A percentile compares a stretch with the other conserved stretches of the same genome.
These are phyloP conservation scores for Aspergillus pseudonomiae DNA, from an alignment of 2,329 filamentous ascomycete genomes.

Conservation along the genomic window DNA sequence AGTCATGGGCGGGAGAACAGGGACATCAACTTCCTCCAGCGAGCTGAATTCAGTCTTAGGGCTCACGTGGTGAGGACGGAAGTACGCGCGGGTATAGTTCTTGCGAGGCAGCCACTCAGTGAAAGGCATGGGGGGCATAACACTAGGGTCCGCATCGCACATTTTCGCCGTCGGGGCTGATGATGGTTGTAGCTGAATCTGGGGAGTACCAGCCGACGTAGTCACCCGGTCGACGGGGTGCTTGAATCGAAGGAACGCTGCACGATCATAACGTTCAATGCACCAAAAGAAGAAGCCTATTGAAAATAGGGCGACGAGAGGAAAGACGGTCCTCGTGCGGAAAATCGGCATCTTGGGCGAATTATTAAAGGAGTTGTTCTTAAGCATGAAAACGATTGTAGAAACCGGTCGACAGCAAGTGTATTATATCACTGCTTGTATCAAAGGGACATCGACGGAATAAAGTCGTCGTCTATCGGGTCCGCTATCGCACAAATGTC, in stretches of 20 bases:
- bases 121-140: conserved; percentile 40
- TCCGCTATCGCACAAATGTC: conserved; percentile 15
- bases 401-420: conserved; percentile 5
- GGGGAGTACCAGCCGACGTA: conserved; percentile 18
- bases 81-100: conserved; percentile 48
- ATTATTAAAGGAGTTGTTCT: conserved; percentile 27
- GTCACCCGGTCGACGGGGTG: conserved; percentile 36
- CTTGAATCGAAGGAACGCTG: conserved; percentile 41
- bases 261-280: conserved; percentile 43
- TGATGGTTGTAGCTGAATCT: conserved; percentile 27
- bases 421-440: conserved; percentile 17
- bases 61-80: conserved; percentile 42
- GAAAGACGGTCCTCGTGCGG: conserved; percentile 43
- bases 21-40: conserved; percentile 41
- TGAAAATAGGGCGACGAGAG: conserved; percentile 41
- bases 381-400: conserved; percentile 32
- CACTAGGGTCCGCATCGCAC: conserved; percentile 39
- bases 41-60: conserved; percentile 42
- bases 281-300: conserved; percentile 46
- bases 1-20: conserved; percentile 43
- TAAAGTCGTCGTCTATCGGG: conserved; percentile 9
- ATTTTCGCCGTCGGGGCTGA: conserved; percentile 21
- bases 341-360: conserved; percentile 43
- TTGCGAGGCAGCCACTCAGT: conserved; percentile 47
- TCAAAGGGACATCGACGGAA: conserved; percentile 19